phyloP scores from a whole-genome alignment of 805 yeast genomes.

The Yarrowia hollandica region DNA sequence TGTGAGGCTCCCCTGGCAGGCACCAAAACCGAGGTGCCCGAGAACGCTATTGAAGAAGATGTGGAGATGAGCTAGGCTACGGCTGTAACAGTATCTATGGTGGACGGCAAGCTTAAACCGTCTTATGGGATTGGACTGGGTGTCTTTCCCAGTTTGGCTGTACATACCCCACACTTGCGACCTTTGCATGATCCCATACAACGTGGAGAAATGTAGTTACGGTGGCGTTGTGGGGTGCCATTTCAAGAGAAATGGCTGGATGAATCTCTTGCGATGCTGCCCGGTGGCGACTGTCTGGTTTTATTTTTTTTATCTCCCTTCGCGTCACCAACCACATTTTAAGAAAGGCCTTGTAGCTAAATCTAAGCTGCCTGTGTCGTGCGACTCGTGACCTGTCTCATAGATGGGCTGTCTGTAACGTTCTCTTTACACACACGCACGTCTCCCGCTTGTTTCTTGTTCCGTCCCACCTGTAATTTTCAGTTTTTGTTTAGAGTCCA shows the following conservation, averaged over 20 bases:
- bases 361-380: too few species aligned
- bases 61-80: constrained; percentile 16
- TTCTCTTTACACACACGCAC: not conserved
- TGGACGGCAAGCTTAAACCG: too few species aligned
- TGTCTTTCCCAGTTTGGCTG: not conserved
- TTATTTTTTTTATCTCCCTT: not conserved
- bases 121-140: too few species aligned
- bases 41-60: constrained; percentile 29
- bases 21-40: constrained; percentile 26
- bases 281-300: not conserved
- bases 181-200: not conserved
- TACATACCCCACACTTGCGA: constrained; percentile 3
- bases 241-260: too few species aligned
- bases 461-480: constrained; percentile 3
- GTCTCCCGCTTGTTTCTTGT: constrained; percentile 15
- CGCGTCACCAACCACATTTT: too few species aligned
- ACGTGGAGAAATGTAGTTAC: too few species aligned
- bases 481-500: constrained; percentile 23
- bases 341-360: too few species aligned
- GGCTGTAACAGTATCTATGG: too few species aligned
- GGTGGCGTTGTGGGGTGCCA: too few species aligned
- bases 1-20: constrained; percentile 17
- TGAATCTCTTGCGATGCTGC: too few species aligned
- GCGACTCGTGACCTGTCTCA: constrained; percentile 14
- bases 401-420: not conserved